Evolutionary conservation across 2,329 filamentous ascomycete genomes (phyloP).

Genomic region (Raffaelea arxii): DNA sequence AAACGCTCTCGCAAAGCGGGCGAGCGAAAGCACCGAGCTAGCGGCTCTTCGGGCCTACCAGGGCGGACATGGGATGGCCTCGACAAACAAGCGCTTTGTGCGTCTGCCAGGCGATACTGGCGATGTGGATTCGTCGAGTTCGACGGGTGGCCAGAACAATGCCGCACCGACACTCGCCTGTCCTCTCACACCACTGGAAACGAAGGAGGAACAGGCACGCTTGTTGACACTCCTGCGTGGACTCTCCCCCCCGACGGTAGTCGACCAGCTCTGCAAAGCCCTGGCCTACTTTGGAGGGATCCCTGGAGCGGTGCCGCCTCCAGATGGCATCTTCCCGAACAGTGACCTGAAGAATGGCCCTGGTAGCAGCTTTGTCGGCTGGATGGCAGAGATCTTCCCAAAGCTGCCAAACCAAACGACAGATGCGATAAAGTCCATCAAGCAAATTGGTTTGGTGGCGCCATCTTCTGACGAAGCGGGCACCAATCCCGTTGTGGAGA

Average conservation of each 20-base stretch:
- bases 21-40: slow-evolving; percentile 50
- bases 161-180: background rate
- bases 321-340: slow-evolving; percentile 41
- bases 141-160: background rate
- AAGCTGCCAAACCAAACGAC: slow-evolving; percentile 16
- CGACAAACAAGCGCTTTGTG: slow-evolving; percentile 27
- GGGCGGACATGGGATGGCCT: slow-evolving; percentile 41
- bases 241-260: slow-evolving; percentile 44
- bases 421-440: background rate
- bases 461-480: background rate
- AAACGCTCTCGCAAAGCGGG: slow-evolving; percentile 47
- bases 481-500: slow-evolving; percentile 14
- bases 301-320: slow-evolving; percentile 41
- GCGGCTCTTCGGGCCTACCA: slow-evolving; percentile 47
- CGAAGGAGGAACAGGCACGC: slow-evolving; percentile 50
- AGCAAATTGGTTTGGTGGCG: too few relatives aligned
- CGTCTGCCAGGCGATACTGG: slow-evolving; percentile 20
- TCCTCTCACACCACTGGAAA: slow-evolving; percentile 32
- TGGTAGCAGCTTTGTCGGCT: slow-evolving; percentile 49
- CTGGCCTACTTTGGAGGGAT: slow-evolving; percentile 55
- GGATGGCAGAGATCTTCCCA: slow-evolving; percentile 56
- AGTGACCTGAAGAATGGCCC: slow-evolving; percentile 47
- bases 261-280: slow-evolving; percentile 54
- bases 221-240: slow-evolving; percentile 46
- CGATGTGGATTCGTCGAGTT: slow-evolving; percentile 3